Percentiles rank a stretch among this genome's conserved stretches.
Evolutionary conservation across 202 grass and related monocot species (phyloP).

Genomic region (Elaeis oleifera): DNA sequence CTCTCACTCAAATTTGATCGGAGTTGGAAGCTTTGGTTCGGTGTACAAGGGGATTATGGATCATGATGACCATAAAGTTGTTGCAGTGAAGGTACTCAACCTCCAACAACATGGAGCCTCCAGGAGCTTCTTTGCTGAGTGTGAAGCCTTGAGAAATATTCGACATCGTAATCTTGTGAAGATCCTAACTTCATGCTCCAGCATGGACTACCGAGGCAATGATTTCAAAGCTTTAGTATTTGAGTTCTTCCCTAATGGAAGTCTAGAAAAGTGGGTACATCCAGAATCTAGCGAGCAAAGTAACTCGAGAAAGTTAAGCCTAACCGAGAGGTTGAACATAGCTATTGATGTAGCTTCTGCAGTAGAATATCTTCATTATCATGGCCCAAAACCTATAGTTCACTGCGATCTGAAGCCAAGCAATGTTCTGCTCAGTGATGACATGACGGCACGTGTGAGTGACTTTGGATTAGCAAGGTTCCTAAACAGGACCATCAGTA

Average conservation of each 20-base stretch:
- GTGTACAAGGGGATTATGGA: slow-evolving; percentile 16
- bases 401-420: slow-evolving; percentile 42
- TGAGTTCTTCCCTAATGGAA: slow-evolving; percentile 18
- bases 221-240: slow-evolving; percentile 18
- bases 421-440: slow-evolving; percentile 33
- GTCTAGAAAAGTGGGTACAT: slow-evolving; percentile 16
- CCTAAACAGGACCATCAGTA: not conserved
- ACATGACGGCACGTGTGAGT: slow-evolving; percentile 32
- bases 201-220: slow-evolving; percentile 9
- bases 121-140: slow-evolving; percentile 13
- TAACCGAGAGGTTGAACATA: slow-evolving; percentile 12
- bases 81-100: slow-evolving; percentile 18
- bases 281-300: not conserved
- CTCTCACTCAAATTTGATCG: slow-evolving; percentile 2
- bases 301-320: not conserved
- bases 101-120: slow-evolving; percentile 8
- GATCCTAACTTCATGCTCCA: slow-evolving; percentile 10
- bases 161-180: slow-evolving; percentile 20
- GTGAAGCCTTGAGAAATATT: slow-evolving; percentile 16
- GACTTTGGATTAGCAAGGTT: slow-evolving; percentile 34
- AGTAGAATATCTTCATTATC: slow-evolving; percentile 30
- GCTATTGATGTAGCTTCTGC: slow-evolving; percentile 22
- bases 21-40: slow-evolving; percentile 10
- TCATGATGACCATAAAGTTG: not conserved
- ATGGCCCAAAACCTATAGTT: slow-evolving; percentile 16